Base-by-base conservation (phyloP, 2,329 filamentous ascomycete species). In the Thielaviopsis cerberus region DNA sequence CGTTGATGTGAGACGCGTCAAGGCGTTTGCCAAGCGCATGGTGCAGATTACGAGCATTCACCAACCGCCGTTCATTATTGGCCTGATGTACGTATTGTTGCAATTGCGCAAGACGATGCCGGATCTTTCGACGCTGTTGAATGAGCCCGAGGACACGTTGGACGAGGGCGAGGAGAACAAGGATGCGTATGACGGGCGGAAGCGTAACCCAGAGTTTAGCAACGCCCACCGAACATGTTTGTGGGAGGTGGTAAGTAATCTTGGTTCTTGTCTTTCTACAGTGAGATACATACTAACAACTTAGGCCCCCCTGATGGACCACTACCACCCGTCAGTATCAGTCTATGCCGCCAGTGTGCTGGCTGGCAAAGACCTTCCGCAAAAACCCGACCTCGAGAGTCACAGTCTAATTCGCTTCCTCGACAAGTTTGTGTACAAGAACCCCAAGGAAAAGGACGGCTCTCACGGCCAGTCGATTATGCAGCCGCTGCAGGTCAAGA, bases 381-480 rank as follows among this genome's bases (percentile, higher is more conserved):
- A 86, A 62, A 97, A 97, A 70, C 90, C 92, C 0, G 92, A 98
- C 65, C 76, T 96, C 55, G 84, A 86, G 17, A 83, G 88, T 59
- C 91, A 97, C 69, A 92, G 88, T 1, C 78, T 98, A 54, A 92
- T 92, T 66, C 86, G 94, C 69, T 98, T 98, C 76, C 76, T 98
- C 59, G 92, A 98, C 71, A 90, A 94, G 64, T 98, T 98, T 69
- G 88, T 95, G n/a, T 98, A 97, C 76, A 85, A 88, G 64, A 95
- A 92, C 65, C 83, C 91, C 62, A 95, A 95, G 75, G 74, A 82
- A 3, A 78, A 77, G 17, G 76, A 80, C 55, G 70, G 74, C 30
- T 76, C 80, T 27, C 86, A 87, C 62, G 94, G 94, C 54, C 77
- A 80, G 26, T 96, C 89, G 25, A 94, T 98, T 69, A 98, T 98